Percentiles rank a stretch among this genome's conserved stretches.
phyloP scores from a whole-genome alignment of 2,329 filamentous ascomycete species.

The Graphilbum fragrans region DNA sequence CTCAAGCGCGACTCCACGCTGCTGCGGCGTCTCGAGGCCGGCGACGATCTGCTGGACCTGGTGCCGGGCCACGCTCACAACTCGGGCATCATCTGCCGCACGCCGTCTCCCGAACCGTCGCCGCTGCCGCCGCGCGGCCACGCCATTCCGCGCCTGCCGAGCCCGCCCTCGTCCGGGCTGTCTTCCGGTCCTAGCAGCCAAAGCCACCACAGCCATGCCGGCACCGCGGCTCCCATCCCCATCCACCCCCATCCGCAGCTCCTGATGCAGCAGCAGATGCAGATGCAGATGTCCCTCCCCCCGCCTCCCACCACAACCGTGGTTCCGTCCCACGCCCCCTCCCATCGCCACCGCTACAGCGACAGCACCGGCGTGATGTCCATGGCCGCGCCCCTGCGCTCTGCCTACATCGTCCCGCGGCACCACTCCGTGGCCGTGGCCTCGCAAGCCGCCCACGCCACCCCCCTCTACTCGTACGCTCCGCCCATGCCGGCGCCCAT shows the following conservation, averaged over 20 bases:
- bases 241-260: background rate
- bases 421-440: background rate
- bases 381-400: no score
- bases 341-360: no score
- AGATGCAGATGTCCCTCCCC: background rate
- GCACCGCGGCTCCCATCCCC: background rate
- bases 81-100: slow-evolving; percentile 13
- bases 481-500: background rate
- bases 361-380: no score
- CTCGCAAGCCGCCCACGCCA: background rate
- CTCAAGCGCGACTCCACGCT: slow-evolving; percentile 15
- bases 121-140: slow-evolving; percentile 1
- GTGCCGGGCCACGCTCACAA: slow-evolving; percentile 6
- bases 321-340: background rate
- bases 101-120: slow-evolving; percentile 11
- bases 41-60: slow-evolving; percentile 8
- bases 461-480: background rate
- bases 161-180: background rate
- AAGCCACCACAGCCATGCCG: background rate
- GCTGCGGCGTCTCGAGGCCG: slow-evolving; percentile 8
- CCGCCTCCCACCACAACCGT: background rate
- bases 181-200: no score
- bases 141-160: background rate
- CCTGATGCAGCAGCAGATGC: background rate
- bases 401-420: no score